A percentile compares a stretch with the other conserved stretches of the same genome.
Conservation (phyloP, 1,139 yeast species). For the Kodamaea sp. region DNA sequence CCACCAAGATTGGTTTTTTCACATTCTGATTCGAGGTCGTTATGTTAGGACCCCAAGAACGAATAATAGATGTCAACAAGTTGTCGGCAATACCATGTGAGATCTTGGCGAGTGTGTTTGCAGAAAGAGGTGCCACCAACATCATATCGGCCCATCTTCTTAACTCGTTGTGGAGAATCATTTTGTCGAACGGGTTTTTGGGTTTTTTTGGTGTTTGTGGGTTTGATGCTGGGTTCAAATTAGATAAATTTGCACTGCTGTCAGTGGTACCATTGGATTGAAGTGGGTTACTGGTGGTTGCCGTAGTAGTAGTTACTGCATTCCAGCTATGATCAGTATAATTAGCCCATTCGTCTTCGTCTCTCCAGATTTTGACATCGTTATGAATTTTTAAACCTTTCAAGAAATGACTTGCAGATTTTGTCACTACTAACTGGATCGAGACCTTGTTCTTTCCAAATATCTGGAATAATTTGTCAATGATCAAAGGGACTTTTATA, state of each 20-base stretch:
- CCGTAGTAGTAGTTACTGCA: constrained; percentile 17
- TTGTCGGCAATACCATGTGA: constrained; percentile 92
- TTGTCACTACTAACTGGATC: constrained; percentile 84
- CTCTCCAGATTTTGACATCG: constrained; percentile 90
- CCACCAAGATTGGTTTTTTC: constrained; percentile 77
- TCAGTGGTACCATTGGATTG: constrained; percentile 3
- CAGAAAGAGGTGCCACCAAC: constrained; percentile 89
- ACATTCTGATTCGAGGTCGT: constrained; percentile 15
- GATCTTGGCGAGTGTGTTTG: constrained; percentile 88
- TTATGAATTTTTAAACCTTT: constrained; percentile 76
- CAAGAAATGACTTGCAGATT: constrained; percentile 79
- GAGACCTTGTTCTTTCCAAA: constrained; percentile 72
- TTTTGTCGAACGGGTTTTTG: constrained; percentile 42
- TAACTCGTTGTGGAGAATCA: constrained; percentile 80
- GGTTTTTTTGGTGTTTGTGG: constrained; percentile 24
- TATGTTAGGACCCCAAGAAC: constrained; percentile 83
- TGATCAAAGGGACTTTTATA: constrained; percentile 83
- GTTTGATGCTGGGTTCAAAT: constrained; percentile 6
- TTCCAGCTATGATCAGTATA: constrained; percentile 41
- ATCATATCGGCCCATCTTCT: constrained; percentile 95
- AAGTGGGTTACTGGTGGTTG: constrained; percentile 7
- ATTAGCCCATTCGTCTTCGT: constrained; percentile 84
- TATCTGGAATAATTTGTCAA: constrained; percentile 75
- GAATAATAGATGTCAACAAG: constrained; percentile 74
- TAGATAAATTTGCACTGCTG: constrained; percentile 1